These are phyloP conservation scores for Mercurialis annua DNA, from an alignment of 345 rosid genomes.

Conservation along the genomic window DNA sequence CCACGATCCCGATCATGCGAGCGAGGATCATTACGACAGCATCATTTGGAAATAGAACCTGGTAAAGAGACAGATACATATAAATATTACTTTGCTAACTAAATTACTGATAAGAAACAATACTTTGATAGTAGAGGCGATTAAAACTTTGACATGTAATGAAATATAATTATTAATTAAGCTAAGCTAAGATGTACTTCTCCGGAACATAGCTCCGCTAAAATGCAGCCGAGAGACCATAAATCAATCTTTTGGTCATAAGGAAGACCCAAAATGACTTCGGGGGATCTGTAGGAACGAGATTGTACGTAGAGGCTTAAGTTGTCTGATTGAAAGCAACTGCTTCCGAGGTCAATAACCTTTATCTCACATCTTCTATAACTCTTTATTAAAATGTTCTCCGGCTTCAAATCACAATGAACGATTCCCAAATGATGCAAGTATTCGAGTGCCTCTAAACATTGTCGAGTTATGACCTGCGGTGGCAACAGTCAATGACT, in stretches of 20 bases:
- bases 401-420: conserved; percentile 96
- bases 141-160: neutral
- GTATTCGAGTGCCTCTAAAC: conserved; percentile 87
- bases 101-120: conserved; percentile 4
- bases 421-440: conserved; percentile 81
- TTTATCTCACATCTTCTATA: conserved; percentile 73
- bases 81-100: conserved; percentile 1
- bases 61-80: conserved; percentile 14
- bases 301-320: conserved; percentile 86
- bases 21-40: conserved; percentile 74
- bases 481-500: neutral
- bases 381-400: conserved; percentile 82
- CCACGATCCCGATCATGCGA: conserved; percentile 64
- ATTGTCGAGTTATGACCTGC: conserved; percentile 77
- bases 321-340: conserved; percentile 83
- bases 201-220: conserved; percentile 88
- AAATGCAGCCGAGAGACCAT: conserved; percentile 96
- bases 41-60: conserved; percentile 93
- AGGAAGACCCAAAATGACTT: conserved; percentile 90
- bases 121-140: neutral
- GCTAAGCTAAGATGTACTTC: conserved; percentile 54
- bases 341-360: conserved; percentile 97
- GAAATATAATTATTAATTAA: neutral
- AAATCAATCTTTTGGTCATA: conserved; percentile 85
- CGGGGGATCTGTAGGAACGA: conserved; percentile 96